These are phyloP conservation scores for Sphaerulina musiva DNA, from an alignment of 2,329 filamentous ascomycete genomes.

Conservation along the genomic window DNA sequence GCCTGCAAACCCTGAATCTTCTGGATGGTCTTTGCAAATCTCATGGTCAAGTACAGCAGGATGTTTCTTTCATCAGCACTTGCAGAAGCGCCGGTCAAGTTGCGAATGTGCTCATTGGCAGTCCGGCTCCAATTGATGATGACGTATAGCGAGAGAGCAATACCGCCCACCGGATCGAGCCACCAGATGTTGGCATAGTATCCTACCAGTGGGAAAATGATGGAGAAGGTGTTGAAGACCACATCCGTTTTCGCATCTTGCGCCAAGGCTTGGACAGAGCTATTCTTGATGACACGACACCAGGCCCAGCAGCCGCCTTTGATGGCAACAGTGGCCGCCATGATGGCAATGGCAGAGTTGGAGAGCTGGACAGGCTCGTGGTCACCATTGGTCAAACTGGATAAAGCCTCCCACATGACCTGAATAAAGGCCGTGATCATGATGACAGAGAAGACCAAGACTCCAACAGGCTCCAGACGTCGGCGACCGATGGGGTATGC, in stretches of 20 bases:
- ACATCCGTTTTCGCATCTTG: conserved; percentile 67
- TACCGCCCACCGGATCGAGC: conserved; percentile 72
- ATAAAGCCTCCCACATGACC: conserved; percentile 64
- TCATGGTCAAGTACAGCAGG: conserved; percentile 84
- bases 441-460: conserved; percentile 74
- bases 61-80: conserved; percentile 77
- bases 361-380: conserved; percentile 67
- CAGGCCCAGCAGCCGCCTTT: conserved; percentile 80
- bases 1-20: conserved; percentile 80
- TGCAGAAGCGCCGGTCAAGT: conserved; percentile 71
- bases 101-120: conserved; percentile 69
- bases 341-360: conserved; percentile 67
- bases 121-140: conserved; percentile 73
- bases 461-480: conserved; percentile 69
- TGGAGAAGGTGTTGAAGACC: conserved; percentile 84
- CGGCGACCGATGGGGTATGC: conserved; percentile 72
- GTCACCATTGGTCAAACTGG: conserved; percentile 54
- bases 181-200: conserved; percentile 75
- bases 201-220: conserved; percentile 78
- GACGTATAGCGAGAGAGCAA: conserved; percentile 70
- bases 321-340: conserved; percentile 73
- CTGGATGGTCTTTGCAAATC: conserved; percentile 80
- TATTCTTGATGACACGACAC: conserved; percentile 81
- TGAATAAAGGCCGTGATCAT: conserved; percentile 83
- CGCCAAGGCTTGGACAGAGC: conserved; percentile 72